These are phyloP conservation scores for Penstemon newberryi DNA, from an alignment of 257 asterid genomes.

Conservation along the genomic window DNA sequence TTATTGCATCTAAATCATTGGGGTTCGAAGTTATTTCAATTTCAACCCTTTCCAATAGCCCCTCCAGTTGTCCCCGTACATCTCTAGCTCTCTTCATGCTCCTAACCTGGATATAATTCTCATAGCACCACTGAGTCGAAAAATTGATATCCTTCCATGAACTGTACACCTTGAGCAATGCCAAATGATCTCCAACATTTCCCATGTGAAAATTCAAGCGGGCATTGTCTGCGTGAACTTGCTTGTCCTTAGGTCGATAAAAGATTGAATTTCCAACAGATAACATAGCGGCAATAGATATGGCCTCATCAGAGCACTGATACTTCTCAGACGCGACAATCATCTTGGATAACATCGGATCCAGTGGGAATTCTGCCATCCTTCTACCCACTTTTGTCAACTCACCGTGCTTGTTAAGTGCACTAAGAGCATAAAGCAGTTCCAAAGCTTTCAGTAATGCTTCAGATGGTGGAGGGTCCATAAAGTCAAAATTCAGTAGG, in stretches of 20 bases:
- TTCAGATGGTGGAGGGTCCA: constrained; percentile 98
- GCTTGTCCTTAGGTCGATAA: constrained; percentile 89
- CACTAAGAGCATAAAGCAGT: constrained; percentile 74
- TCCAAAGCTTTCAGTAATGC: constrained; percentile 87
- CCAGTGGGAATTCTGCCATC: constrained; percentile 95
- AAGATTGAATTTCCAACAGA: constrained; percentile 88
- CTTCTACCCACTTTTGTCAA: constrained; percentile 80
- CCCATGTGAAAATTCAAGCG: constrained; percentile 79
- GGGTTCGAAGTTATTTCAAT: constrained; percentile 57
- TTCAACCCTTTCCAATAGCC: constrained; percentile 78
- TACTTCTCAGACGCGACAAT: constrained; percentile 83
- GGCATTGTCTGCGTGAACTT: constrained; percentile 90
- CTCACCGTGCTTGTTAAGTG: constrained; percentile 89
- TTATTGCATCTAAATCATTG: constrained; percentile 63
- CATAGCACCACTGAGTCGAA: constrained; percentile 91
- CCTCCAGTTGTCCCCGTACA: constrained; percentile 87
- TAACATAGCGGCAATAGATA: constrained; percentile 88
- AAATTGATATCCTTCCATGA: constrained; percentile 85
- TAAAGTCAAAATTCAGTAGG: constrained; percentile 79
- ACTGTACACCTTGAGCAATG: constrained; percentile 80
- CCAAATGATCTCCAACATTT: constrained; percentile 85
- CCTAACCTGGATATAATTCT: constrained; percentile 89
- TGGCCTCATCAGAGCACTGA: constrained; percentile 77
- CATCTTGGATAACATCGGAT: constrained; percentile 93
- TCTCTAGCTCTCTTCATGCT: constrained; percentile 94